Percentiles rank a stretch among this genome's conserved stretches.
phyloP scores from a whole-genome alignment of 2,329 filamentous ascomycete genomes.

The Colletotrichum sp. region DNA sequence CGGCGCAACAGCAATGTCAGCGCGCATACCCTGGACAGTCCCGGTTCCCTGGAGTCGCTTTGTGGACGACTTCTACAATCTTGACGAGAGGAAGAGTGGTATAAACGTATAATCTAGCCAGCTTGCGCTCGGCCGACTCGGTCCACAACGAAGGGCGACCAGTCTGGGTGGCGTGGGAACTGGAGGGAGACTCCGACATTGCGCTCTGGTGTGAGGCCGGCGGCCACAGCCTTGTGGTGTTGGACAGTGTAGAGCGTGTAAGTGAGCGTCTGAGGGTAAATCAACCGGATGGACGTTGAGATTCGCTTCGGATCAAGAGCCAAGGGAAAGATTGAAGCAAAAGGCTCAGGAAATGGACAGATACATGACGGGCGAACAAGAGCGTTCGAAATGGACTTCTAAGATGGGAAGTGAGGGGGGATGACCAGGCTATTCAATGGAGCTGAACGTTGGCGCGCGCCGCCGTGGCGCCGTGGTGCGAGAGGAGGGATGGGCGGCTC shows the following conservation, averaged over 20 bases:
- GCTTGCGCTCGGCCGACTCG: conserved; percentile 54
- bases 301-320: neutral
- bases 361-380: neutral
- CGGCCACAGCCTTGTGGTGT: conserved; percentile 17
- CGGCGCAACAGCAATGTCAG: neutral
- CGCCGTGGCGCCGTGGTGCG: neutral
- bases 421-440: conserved; percentile 17
- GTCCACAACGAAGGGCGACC: conserved; percentile 65
- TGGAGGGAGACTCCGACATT: conserved; percentile 30
- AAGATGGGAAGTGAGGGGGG: conserved; percentile 11
- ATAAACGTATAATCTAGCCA: conserved; percentile 62
- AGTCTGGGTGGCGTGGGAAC: conserved; percentile 32
- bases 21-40: conserved; percentile 18
- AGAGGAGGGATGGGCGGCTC: neutral
- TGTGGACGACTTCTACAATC: conserved; percentile 54
- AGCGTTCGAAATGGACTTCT: neutral
- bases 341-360: neutral
- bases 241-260: neutral
- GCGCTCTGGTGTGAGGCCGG: neutral
- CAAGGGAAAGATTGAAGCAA: neutral
- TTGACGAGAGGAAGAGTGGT: conserved; percentile 57
- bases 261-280: neutral
- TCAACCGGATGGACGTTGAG: neutral
- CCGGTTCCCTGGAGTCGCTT: conserved; percentile 29
- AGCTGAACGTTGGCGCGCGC: conserved; percentile 1